These are phyloP conservation scores for Globisporangium paroecandrum DNA, from an alignment of 352 stramenopile species.

Conservation along the genomic window DNA sequence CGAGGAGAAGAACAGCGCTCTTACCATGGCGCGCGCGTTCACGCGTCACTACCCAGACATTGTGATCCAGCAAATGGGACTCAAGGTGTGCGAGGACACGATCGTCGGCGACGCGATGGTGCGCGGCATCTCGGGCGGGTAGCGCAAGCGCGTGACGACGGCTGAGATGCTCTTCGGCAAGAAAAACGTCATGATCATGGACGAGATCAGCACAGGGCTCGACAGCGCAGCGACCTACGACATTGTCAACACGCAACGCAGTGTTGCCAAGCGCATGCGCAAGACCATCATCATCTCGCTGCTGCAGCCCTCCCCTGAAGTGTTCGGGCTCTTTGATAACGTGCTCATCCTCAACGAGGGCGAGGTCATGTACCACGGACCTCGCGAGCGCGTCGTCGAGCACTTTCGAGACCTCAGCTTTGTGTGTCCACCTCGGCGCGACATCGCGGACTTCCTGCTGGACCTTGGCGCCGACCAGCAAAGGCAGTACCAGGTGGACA, in stretches of 20 bases:
- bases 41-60: constrained; percentile 25
- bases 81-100: constrained; percentile 38
- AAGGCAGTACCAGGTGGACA: constrained; percentile 17
- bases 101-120: constrained; percentile 57
- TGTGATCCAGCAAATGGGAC: constrained; percentile 27
- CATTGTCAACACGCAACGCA: constrained; percentile 57
- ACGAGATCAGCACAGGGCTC: constrained; percentile 92
- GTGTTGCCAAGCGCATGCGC: constrained; percentile 19
- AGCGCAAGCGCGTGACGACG: constrained; percentile 90
- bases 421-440: constrained; percentile 24
- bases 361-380: constrained; percentile 78
- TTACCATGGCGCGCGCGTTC: constrained; percentile 11
- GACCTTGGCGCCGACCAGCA: constrained; percentile 25
- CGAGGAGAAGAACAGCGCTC: constrained; percentile 20
- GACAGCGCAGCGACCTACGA: constrained; percentile 70
- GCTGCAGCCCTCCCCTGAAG: constrained; percentile 83
- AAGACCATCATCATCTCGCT: constrained; percentile 47
- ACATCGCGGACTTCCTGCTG: constrained; percentile 29
- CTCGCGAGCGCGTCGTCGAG: constrained; percentile 40
- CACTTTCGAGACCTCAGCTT: constrained; percentile 70
- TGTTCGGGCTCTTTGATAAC: constrained; percentile 88
- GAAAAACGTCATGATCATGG: constrained; percentile 70
- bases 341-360: constrained; percentile 85
- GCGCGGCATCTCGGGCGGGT: constrained; percentile 73
- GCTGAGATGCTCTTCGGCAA: constrained; percentile 72